These are phyloP conservation scores for Leccinum olivaceopallidum DNA, from an alignment of 768 basidiomycete genomes.

Conservation along the genomic window DNA sequence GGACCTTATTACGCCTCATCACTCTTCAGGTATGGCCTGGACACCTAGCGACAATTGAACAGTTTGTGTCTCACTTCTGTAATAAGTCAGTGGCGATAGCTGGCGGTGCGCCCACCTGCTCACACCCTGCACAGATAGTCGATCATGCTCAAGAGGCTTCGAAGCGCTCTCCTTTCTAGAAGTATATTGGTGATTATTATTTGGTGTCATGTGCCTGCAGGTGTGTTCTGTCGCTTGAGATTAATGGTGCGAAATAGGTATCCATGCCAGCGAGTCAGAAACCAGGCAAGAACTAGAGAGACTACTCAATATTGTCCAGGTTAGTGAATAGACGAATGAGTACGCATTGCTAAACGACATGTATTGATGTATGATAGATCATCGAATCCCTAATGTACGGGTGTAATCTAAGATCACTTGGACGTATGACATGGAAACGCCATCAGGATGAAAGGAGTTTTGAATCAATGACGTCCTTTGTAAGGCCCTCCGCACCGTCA, in stretches of 20 bases:
- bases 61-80: not conserved
- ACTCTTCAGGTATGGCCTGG: not conserved
- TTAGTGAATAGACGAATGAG: not conserved
- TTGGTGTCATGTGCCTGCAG: no score
- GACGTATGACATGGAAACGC: not conserved
- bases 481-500: constrained; percentile 81
- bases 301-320: not conserved
- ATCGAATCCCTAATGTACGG: not conserved
- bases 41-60: not conserved
- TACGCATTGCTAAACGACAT: not conserved
- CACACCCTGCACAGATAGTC: not conserved
- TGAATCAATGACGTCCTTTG: constrained; percentile 67
- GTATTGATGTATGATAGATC: not conserved
- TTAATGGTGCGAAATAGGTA: no score
- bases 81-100: not conserved
- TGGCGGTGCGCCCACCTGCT: not conserved
- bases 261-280: not conserved
- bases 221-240: no score
- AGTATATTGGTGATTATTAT: no score
- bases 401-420: not conserved
- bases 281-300: constrained; percentile 6
- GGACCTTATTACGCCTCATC: not conserved
- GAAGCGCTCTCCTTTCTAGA: no score
- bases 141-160: no score
- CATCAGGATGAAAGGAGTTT: constrained; percentile 41